Percentiles rank a stretch among this genome's conserved stretches.
These are phyloP conservation scores for Apiospora hydei DNA, from an alignment of 2,329 filamentous ascomycete species.

Conservation along the genomic window DNA sequence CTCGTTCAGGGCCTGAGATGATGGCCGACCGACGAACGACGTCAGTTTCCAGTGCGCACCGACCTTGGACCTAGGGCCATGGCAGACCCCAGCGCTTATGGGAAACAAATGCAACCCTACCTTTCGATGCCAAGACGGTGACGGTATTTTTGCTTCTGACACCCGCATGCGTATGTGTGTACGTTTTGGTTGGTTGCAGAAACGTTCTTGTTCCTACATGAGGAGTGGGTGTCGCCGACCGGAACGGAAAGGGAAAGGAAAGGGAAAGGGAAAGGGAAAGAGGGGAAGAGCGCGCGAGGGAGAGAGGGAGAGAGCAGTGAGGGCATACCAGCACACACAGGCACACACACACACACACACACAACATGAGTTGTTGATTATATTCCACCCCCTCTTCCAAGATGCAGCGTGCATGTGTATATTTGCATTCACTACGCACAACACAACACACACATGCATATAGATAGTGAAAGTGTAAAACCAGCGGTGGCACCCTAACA, in stretches of 20 bases:
- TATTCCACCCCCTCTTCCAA: neutral
- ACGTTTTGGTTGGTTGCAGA: neutral
- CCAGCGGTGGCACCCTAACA: neutral
- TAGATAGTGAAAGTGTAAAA: neutral
- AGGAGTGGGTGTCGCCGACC: neutral
- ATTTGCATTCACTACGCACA: neutral
- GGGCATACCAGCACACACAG: neutral
- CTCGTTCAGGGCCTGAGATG: neutral
- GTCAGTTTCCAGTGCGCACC: neutral
- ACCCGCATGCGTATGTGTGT: conserved; percentile 2
- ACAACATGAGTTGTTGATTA: neutral
- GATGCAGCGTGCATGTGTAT: neutral
- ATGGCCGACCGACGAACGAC: neutral
- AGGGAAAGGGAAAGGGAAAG: too few species aligned
- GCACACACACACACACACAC: conserved; percentile 1
- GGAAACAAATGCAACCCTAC: conserved; percentile 17
- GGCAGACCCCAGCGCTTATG: neutral
- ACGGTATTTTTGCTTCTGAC: conserved; percentile 11
- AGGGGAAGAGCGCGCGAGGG: too few species aligned
- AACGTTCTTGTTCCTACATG: conserved; percentile 9
- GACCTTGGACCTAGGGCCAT: neutral
- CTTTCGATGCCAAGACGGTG: neutral
- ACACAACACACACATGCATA: neutral
- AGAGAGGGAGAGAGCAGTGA: neutral
- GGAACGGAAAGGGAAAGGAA: neutral